These are phyloP conservation scores for Leccinellum albellum DNA, from an alignment of 768 basidiomycete species.

Conservation along the genomic window DNA sequence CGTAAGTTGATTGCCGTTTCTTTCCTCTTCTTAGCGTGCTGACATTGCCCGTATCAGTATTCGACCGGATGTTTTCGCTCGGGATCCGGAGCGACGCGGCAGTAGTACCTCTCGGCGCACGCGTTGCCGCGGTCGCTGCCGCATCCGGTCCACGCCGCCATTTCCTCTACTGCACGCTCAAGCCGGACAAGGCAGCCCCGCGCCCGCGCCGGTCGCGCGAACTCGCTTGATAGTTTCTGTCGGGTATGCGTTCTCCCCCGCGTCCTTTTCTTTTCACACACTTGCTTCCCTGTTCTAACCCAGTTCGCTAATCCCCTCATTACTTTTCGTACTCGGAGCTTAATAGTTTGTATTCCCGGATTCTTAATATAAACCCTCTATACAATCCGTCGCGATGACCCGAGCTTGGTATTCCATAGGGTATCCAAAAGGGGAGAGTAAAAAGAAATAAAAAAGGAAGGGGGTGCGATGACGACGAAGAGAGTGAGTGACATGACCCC, in stretches of 20 bases:
- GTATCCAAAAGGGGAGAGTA: slow-evolving; percentile 17
- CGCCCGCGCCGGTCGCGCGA: slow-evolving; percentile 48
- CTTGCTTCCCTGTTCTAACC: no score
- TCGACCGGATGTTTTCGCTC: slow-evolving; percentile 86
- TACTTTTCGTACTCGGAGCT: neutral
- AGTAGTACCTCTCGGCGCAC: slow-evolving; percentile 50
- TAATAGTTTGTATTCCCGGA: slow-evolving; percentile 19
- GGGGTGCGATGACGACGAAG: neutral
- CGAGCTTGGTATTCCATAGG: slow-evolving; percentile 8
- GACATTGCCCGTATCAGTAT: slow-evolving; percentile 46
- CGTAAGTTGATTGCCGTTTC: slow-evolving; percentile 42
- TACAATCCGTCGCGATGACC: slow-evolving; percentile 7
- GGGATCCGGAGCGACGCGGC: slow-evolving; percentile 75
- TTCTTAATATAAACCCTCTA: slow-evolving; percentile 8
- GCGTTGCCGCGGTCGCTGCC: slow-evolving; percentile 63
- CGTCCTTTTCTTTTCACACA: no score
- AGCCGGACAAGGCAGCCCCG: slow-evolving; percentile 47
- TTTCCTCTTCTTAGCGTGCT: neutral
- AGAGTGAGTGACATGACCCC: neutral
- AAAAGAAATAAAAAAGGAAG: neutral
- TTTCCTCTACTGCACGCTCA: slow-evolving; percentile 78
- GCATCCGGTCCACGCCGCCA: slow-evolving; percentile 75
- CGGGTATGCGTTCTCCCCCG: no score
- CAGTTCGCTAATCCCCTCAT: neutral
- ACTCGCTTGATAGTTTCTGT: neutral